Conservation (phyloP, 2,329 filamentous ascomycete species). For the Chrysoporthe deuterocubensis region DNA sequence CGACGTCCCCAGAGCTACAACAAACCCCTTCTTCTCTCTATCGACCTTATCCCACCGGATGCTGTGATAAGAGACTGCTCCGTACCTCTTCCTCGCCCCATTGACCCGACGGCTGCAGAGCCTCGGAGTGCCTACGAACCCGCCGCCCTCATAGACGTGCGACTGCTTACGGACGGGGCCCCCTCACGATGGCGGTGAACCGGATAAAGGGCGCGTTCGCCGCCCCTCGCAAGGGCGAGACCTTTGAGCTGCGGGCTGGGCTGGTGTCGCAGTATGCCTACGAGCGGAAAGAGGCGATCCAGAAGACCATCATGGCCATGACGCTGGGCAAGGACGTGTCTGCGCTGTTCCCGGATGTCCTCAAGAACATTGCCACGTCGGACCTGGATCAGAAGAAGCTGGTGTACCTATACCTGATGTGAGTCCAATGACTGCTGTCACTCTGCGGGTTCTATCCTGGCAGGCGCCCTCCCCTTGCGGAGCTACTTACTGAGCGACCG, state of each 20-base stretch:
- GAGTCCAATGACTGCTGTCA: constrained; percentile 38
- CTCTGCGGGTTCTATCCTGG: too few species aligned
- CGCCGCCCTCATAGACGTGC: constrained; percentile 30
- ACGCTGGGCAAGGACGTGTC: constrained; percentile 98
- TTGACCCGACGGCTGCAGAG: constrained; percentile 6
- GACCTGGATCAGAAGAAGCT: constrained; percentile 99
- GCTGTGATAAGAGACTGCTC: constrained; percentile 9
- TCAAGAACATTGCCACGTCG: constrained; percentile 96
- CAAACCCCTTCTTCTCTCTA: not conserved
- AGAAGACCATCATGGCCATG: constrained; percentile 99
- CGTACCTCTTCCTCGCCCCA: not conserved
- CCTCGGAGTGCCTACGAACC: constrained; percentile 31
- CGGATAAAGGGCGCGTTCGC: constrained; percentile 93
- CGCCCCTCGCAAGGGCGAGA: constrained; percentile 94
- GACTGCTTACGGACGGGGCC: constrained; percentile 25
- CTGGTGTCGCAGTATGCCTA: constrained; percentile 99
- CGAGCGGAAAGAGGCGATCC: constrained; percentile 97
- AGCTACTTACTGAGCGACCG: constrained; percentile 30
- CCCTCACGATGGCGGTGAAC: constrained; percentile 82
- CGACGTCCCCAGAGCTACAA: not conserved
- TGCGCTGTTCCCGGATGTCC: constrained; percentile 91
- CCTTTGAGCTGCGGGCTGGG: constrained; percentile 93
- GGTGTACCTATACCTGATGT: constrained; percentile 98
- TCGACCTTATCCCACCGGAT: constrained; percentile 2
- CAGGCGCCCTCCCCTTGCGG: constrained; percentile 15